These are phyloP conservation scores for Termitomyces sp. DNA, from an alignment of 768 basidiomycete genomes.

Conservation along the genomic window DNA sequence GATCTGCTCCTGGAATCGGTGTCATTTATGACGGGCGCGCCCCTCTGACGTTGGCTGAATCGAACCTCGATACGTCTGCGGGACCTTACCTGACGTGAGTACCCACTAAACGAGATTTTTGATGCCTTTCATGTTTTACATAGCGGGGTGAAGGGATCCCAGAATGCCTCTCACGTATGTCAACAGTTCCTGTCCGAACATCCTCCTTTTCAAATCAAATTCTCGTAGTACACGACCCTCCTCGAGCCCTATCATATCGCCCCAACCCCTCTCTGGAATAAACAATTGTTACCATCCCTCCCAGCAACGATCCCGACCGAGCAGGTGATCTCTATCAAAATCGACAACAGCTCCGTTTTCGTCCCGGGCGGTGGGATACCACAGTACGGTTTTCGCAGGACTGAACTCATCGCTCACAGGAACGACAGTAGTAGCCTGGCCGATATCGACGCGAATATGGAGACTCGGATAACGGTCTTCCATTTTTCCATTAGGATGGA, in stretches of 20 bases:
- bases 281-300: slow-evolving; percentile 16
- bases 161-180: slow-evolving; percentile 47
- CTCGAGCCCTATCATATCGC: slow-evolving; percentile 33
- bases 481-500: slow-evolving; percentile 39
- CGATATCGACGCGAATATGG: slow-evolving; percentile 35
- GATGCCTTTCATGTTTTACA: neutral
- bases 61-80: slow-evolving; percentile 40
- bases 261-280: slow-evolving; percentile 49
- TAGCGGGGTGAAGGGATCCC: slow-evolving; percentile 54
- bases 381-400: slow-evolving; percentile 55
- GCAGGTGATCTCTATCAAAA: slow-evolving; percentile 48
- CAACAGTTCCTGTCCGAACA: neutral
- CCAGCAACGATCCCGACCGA: slow-evolving; percentile 31
- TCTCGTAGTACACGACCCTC: slow-evolving; percentile 39
- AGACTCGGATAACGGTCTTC: slow-evolving; percentile 28
- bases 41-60: slow-evolving; percentile 36
- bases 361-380: slow-evolving; percentile 42
- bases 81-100: slow-evolving; percentile 57
- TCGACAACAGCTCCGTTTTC: slow-evolving; percentile 59
- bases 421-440: slow-evolving; percentile 28
- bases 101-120: neutral
- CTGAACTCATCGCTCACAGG: slow-evolving; percentile 53
- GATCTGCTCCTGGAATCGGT: slow-evolving; percentile 8
- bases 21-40: slow-evolving; percentile 56
- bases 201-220: neutral